Base-by-base conservation (phyloP, 345 rosid species). In the Boechera divaricarpa region DNA sequence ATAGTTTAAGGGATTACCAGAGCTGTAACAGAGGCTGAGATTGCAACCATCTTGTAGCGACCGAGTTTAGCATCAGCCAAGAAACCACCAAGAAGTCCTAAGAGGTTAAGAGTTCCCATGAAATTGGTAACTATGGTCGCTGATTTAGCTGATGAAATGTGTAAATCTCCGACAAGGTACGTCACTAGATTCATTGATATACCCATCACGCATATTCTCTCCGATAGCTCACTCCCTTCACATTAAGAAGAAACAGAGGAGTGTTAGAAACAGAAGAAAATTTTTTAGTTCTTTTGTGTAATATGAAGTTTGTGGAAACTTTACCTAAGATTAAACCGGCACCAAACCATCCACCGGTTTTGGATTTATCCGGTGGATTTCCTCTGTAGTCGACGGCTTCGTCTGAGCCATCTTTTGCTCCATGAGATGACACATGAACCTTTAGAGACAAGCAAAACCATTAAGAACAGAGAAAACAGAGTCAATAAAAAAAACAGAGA, bases 131-230 rank as follows among this genome's bases (percentile, higher is more conserved):
- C 92, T 26, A 90, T 82, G 61, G 83, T 92, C 21, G 97, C 97
- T 21, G 98, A 92, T 83, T 87, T 84, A 2, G 98, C 88, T 2
- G 95, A 82, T 66, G 95, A 36, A 63, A 94, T 78, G 75, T 94
- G 97, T 87, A 94, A 36, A 74, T 84, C 86, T 41, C 88, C 91
- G 7, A 89, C 97, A 57, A 94, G 78, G 80, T 94, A 94, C 4
- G 97, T 90, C 74, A 94, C 95, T 32, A 94, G 77, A 58, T 94
- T 94, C 96, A 91, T 90, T 5, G 98, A 85, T 63, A 93, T 91
- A 4, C 98, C 98, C 90, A 93, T 86, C 66, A 86, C 92, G 79
- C 97, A 91, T 76, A 91, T 87, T 76, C 98, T 94, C 79, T 94
- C 97, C 0, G 96, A 91, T 0, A 94, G 89, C 53, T 94, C 96